Percentiles rank a stretch among this genome's conserved stretches.
Evolutionary conservation across 495 filamentous ascomycete species (phyloP).

Genomic region (Tuber umbilicatum): DNA sequence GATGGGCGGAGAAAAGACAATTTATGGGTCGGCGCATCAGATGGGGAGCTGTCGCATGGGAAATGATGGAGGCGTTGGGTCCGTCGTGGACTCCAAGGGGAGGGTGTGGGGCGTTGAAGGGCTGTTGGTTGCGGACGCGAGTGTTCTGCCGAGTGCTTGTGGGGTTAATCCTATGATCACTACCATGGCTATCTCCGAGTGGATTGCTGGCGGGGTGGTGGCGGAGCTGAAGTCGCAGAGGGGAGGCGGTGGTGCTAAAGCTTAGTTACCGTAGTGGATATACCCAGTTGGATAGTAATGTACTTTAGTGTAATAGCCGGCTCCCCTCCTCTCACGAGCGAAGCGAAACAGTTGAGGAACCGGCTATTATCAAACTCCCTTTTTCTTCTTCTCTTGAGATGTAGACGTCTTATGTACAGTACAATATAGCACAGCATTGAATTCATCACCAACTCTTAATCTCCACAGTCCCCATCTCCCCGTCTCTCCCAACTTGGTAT

Average conservation of each 20-base stretch:
- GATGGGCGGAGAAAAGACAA: slow-evolving; percentile 14
- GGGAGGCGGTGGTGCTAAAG: not conserved
- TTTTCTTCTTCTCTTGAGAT: not conserved
- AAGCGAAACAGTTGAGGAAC: too few species aligned
- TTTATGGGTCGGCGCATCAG: slow-evolving; percentile 61
- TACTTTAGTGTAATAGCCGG: not conserved
- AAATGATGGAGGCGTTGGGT: slow-evolving; percentile 12
- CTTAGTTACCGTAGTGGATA: not conserved
- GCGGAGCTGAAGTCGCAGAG: slow-evolving; percentile 40
- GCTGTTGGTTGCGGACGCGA: slow-evolving; percentile 77
- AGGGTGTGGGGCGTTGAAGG: slow-evolving; percentile 69
- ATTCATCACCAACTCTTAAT: slow-evolving; percentile 35
- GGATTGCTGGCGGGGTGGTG: slow-evolving; percentile 52
- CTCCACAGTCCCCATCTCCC: slow-evolving; percentile 79
- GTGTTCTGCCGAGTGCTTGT: slow-evolving; percentile 80
- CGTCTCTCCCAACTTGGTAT: slow-evolving; percentile 69
- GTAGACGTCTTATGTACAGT: not conserved
- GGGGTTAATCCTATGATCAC: slow-evolving; percentile 95
- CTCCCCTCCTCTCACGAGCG: too few species aligned
- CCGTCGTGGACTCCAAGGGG: slow-evolving; percentile 72
- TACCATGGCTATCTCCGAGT: slow-evolving; percentile 73
- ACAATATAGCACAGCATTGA: not conserved
- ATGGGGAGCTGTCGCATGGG: slow-evolving; percentile 90
- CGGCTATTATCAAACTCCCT: not conserved
- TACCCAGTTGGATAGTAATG: not conserved